Evolutionary conservation across 345 rosid genomes (phyloP).

Genomic region (Gossypium raimondii): DNA sequence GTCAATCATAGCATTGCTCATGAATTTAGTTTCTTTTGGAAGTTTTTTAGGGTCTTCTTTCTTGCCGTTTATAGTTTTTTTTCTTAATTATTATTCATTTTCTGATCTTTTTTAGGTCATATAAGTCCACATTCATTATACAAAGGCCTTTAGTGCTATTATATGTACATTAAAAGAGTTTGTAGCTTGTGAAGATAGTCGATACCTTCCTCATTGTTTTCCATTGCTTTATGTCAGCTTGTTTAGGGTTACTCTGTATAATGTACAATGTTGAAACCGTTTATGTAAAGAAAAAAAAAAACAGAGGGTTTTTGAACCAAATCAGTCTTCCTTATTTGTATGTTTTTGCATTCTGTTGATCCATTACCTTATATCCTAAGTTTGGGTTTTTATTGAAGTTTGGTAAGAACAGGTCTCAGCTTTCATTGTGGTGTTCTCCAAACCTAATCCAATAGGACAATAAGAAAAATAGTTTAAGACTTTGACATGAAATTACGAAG

Average conservation of each 20-base stretch:
- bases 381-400: neutral
- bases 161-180: conserved; percentile 35
- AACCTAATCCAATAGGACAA: neutral
- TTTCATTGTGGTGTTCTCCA: neutral
- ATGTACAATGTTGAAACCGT: conserved; percentile 2
- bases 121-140: conserved; percentile 26
- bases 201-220: neutral
- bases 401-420: neutral
- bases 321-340: neutral
- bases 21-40: conserved; percentile 9
- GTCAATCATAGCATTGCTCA: conserved; percentile 36
- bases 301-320: neutral
- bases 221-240: neutral
- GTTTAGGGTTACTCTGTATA: neutral
- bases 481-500: neutral
- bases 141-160: conserved; percentile 28
- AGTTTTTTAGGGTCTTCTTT: conserved; percentile 17
- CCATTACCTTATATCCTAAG: neutral
- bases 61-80: conserved; percentile 24
- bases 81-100: conserved; percentile 19
- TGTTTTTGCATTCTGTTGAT: too few relatives aligned
- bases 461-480: neutral
- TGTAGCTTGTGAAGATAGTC: conserved; percentile 31
- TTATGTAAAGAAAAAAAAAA: neutral
- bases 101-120: conserved; percentile 19